Conservation (phyloP, 768 basidiomycete species). For the Tulasnella sp. region DNA sequence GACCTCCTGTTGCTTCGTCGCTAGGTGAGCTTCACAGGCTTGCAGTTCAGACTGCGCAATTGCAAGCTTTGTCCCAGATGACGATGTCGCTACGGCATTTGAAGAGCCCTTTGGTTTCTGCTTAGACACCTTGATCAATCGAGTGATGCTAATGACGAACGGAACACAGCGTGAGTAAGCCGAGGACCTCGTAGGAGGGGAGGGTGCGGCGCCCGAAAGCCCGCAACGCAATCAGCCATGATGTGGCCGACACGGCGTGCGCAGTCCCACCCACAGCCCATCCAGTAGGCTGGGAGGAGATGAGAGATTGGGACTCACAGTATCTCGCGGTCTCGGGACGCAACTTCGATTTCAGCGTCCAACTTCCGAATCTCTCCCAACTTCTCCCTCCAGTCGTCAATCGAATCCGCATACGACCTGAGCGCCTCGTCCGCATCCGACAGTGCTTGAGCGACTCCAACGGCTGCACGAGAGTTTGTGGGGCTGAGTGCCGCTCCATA, state of each 20-base stretch:
- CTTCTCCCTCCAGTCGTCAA: slow-evolving; percentile 68
- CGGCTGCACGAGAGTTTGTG: slow-evolving; percentile 56
- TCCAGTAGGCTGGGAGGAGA: neutral
- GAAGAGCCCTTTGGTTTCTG: slow-evolving; percentile 44
- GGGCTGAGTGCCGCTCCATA: slow-evolving; percentile 71
- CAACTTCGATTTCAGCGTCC: slow-evolving; percentile 71
- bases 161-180: neutral
- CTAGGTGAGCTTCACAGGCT: too few relatives aligned
- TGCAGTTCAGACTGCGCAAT: too few relatives aligned
- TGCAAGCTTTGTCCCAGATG: slow-evolving; percentile 35
- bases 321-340: slow-evolving; percentile 78
- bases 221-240: neutral
- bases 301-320: slow-evolving; percentile 55
- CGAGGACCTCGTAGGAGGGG: neutral
- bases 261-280: neutral
- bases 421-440: slow-evolving; percentile 71
- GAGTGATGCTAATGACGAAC: slow-evolving; percentile 59
- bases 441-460: slow-evolving; percentile 58
- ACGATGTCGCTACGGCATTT: neutral
- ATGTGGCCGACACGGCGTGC: neutral
- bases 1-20: too few relatives aligned
- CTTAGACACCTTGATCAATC: slow-evolving; percentile 78
- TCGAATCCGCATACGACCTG: slow-evolving; percentile 57
- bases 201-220: neutral
- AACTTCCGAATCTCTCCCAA: slow-evolving; percentile 59